Base-by-base conservation (phyloP, 2,329 filamentous ascomycete species). In the Gliomastix tumulicola region DNA sequence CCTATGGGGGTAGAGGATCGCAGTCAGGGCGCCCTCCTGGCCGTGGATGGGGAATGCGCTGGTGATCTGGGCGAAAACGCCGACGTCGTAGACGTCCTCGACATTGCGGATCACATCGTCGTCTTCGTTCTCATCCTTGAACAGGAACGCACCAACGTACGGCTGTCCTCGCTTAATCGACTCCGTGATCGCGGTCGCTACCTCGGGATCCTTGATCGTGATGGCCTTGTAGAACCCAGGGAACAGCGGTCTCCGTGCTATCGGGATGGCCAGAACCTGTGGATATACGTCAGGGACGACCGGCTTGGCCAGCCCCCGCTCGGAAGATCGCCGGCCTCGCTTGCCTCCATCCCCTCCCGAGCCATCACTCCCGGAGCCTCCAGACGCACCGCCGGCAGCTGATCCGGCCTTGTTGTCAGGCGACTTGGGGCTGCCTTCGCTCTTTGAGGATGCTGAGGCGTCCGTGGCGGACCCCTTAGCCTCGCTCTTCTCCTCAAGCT, bases 221-320 rank as follows among this genome's bases (percentile, higher is more conserved):
- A 98, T 92, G 9, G 92, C 90, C 64, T 98, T 98, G 69, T 98
- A 98, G 63, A 97, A 98, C 2, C 92, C 92, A 2, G 92, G 92
- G 62, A 97, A 98, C 11, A 98, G 68, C 10, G 92, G 92, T 36
- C 92, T 76, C 59, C 94, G 88, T 20, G 88, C 85, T 51, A 98
- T 96, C 7, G 92, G 92, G 38, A 98, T 94, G 3, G 90, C 90
- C 74, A 98, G 87, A 38, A 98, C 89, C 57, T 97, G 92, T 4
- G 92, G 92, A 57, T 98, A 98, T 30, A 96, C 82, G 43, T 98
- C 92, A 12, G 92, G 92, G 12, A 97, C 84, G 4, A 83, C 78
- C 3, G 88, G 85, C 63, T 97, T 97, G 50, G 88, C 79, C 27
- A 97, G 70, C 18, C 84, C 81, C 52, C 79, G 80, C 41, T 92